Evolutionary conservation across 1,284 basidiomycete genomes (phyloP).

Genomic region (Sporisorium sorghi): DNA sequence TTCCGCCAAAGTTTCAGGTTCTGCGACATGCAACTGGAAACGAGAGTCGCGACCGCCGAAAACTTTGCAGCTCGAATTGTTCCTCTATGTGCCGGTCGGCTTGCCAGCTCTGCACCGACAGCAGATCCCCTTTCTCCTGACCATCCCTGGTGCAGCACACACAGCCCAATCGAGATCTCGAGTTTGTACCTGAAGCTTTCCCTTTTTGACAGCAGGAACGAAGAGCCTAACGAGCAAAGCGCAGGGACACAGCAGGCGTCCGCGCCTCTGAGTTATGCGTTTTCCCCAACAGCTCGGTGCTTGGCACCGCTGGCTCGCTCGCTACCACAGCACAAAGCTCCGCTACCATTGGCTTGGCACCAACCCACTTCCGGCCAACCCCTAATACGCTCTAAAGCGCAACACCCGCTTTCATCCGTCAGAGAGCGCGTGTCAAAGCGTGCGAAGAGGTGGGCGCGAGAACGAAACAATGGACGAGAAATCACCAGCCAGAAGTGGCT

Average conservation of each 20-base stretch:
- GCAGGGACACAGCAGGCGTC: neutral
- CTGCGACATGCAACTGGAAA: neutral
- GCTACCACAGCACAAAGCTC: no score
- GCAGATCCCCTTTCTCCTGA: neutral
- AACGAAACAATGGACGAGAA: no score
- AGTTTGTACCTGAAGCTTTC: no score
- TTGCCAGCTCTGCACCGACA: neutral
- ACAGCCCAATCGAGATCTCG: neutral
- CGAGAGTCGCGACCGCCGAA: neutral
- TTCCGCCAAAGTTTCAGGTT: neutral
- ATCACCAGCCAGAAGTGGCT: no score
- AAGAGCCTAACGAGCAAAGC: neutral
- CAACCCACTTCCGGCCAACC: no score
- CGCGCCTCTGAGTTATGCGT: no score
- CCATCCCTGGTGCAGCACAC: neutral
- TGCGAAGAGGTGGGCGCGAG: no score
- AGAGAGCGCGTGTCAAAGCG: no score
- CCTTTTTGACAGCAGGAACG: neutral
- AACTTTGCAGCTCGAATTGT: neutral
- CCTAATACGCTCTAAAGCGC: no score
- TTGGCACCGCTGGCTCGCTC: neutral
- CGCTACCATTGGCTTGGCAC: no score
- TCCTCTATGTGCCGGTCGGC: neutral
- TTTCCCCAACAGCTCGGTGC: neutral
- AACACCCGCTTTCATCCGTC: no score